Evolutionary conservation across 306 rosid genomes (phyloP).

Genomic region (Pyrus betulifolia): DNA sequence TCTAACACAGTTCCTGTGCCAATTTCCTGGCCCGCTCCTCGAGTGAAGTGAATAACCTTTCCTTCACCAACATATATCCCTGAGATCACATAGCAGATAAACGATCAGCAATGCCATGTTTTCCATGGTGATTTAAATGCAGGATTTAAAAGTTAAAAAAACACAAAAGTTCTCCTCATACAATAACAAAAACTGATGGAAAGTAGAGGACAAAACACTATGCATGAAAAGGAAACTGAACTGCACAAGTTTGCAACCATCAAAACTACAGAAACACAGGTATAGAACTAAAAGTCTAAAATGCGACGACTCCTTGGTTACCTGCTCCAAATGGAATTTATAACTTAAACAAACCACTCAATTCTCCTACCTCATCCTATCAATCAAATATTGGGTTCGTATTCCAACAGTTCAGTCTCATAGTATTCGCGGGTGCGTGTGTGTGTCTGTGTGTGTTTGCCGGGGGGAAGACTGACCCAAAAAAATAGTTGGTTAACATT

Average conservation of each 20-base stretch:
- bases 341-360: not conserved
- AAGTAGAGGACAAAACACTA: not conserved
- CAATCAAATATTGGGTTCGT: not conserved
- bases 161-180: not conserved
- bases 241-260: not conserved
- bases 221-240: not conserved
- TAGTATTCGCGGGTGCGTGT: no score
- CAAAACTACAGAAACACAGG: not conserved
- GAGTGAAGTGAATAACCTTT: slow-evolving; percentile 73
- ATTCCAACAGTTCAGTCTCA: not conserved
- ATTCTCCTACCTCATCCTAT: not conserved
- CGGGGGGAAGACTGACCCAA: no score
- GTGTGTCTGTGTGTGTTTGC: no score
- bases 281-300: not conserved
- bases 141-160: not conserved
- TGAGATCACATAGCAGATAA: slow-evolving; percentile 17
- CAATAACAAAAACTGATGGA: not conserved
- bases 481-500: no score
- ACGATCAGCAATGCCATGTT: not conserved
- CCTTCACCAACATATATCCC: slow-evolving; percentile 63
- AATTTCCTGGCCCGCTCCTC: slow-evolving; percentile 36
- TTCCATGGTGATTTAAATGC: not conserved
- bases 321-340: not conserved
- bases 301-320: not conserved
- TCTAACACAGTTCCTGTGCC: slow-evolving; percentile 35